Base-by-base conservation (phyloP, 345 rosid genomes). In the Barbarea vulgaris region DNA sequence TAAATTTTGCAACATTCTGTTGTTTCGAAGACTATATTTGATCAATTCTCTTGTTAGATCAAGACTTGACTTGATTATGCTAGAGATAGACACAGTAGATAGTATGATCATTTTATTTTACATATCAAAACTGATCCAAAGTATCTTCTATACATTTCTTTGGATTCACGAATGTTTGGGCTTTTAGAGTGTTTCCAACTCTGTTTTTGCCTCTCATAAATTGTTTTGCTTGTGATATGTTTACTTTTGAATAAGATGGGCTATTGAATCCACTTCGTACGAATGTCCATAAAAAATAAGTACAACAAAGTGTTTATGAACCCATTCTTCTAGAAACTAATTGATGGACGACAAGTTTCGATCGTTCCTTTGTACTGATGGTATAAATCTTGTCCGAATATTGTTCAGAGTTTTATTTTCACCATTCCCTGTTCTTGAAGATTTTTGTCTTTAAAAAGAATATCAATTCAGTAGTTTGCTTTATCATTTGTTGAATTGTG, bases 1-100 rank as follows among this genome's bases (percentile, higher is more conserved):
- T 67, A 48, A 47, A 75, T 57, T 74, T 57, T 66, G 72, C 72
- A 65, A 48, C 47, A 6, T 57, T 31, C 25, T 55, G 51, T 31
- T 52, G 50, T 25, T 36, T 30, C 9, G 14, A 24, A 12, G 24
- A 44, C 24, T 57, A 31, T 44, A 30, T 19, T 13, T n/a, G 8
- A 42, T 73, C 33, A 34, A 34, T 56, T 27, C 19, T 56, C 39
- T 51, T 17, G 30, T 53, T 7, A 27, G 9, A 55, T 69, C 70
- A 69, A 25, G 64, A 28, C 31, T 50, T 48, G 58, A 50, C 69
- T 65, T 50, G 47, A 66, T 28, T 48, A 30, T 64, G 69, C 19
- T 61, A 57, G 25, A 54, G 59, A 56, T 50, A 21, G 14, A 50
- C 24, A 44, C 27, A 50, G 28, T 50, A 7, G 48, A 44, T 7